Percentiles rank a stretch among this genome's conserved stretches.
These are phyloP conservation scores for Kwoniella europaea DNA, from an alignment of 768 basidiomycete genomes.

Conservation along the genomic window DNA sequence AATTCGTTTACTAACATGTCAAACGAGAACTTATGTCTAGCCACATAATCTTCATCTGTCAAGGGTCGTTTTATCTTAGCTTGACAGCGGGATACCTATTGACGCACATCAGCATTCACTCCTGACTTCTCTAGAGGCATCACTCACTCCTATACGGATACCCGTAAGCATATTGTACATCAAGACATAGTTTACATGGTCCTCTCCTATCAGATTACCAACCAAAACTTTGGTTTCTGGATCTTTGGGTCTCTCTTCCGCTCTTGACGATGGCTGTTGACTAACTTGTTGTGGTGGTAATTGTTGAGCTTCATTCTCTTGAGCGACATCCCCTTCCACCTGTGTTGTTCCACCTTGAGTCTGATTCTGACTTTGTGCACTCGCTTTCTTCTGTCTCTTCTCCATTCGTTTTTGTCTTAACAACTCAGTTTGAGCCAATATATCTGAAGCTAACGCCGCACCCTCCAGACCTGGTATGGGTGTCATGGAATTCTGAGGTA, in stretches of 20 bases:
- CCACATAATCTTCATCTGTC: conserved; percentile 81
- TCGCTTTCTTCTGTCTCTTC: conserved; percentile 65
- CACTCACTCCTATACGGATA: conserved; percentile 85
- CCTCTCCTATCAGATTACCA: conserved; percentile 96
- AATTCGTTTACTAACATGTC: conserved; percentile 73
- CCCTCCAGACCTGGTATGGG: conserved; percentile 53
- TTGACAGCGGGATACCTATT: conserved; percentile 91
- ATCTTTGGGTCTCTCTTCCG: conserved; percentile 16
- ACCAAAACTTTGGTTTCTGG: conserved; percentile 70
- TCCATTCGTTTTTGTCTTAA: conserved; percentile 77
- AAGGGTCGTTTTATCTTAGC: conserved; percentile 88
- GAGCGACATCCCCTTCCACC: not conserved
- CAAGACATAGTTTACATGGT: conserved; percentile 95
- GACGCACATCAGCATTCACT: not conserved
- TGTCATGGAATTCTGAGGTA: conserved; percentile 27
- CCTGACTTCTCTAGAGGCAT: not conserved
- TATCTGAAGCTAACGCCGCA: conserved; percentile 69
- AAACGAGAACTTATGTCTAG: conserved; percentile 92
- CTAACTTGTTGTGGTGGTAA: not conserved
- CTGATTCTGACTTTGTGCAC: conserved; percentile 18
- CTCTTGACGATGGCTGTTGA: not conserved
- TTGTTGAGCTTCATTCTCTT: not conserved
- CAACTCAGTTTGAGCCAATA: conserved; percentile 84
- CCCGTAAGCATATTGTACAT: conserved; percentile 99
- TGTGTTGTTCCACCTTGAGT: too few relatives aligned